phyloP scores from a whole-genome alignment of 495 filamentous ascomycete genomes.

The Penicillium odoratum region DNA sequence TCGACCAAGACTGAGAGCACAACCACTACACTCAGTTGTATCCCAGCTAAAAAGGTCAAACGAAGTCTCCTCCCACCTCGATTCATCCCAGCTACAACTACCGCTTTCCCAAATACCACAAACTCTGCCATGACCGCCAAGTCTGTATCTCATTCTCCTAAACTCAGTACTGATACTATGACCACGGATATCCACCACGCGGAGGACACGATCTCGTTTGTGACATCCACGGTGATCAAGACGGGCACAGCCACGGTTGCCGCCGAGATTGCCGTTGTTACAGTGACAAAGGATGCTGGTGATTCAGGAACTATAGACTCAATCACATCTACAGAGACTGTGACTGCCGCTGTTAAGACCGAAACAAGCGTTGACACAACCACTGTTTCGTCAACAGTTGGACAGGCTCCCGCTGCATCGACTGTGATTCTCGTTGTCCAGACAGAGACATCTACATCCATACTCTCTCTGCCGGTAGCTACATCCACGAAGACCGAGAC shows the following conservation, averaged over 20 bases:
- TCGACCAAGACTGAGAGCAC: neutral
- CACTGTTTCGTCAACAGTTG: neutral
- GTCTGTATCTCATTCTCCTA: too few relatives aligned
- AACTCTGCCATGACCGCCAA: neutral
- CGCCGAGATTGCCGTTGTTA: neutral
- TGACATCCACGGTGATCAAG: neutral
- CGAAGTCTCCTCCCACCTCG: neutral
- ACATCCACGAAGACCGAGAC: slow-evolving; percentile 7
- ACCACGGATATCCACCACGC: neutral
- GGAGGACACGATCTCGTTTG: neutral
- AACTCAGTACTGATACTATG: neutral
- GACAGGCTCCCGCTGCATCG: neutral
- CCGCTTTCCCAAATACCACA: neutral
- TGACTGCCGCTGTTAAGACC: neutral
- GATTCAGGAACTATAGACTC: neutral
- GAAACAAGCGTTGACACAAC: neutral
- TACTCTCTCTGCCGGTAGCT: neutral
- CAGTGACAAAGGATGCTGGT: neutral
- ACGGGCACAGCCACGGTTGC: neutral
- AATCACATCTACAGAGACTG: neutral
- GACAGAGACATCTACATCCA: neutral
- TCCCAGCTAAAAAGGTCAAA: neutral
- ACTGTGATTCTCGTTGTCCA: neutral
- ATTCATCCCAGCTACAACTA: neutral
- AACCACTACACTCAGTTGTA: slow-evolving; percentile 3